Evolutionary conservation across 2,329 filamentous ascomycete genomes (phyloP).

Genomic region (Trichothecium roseum): DNA sequence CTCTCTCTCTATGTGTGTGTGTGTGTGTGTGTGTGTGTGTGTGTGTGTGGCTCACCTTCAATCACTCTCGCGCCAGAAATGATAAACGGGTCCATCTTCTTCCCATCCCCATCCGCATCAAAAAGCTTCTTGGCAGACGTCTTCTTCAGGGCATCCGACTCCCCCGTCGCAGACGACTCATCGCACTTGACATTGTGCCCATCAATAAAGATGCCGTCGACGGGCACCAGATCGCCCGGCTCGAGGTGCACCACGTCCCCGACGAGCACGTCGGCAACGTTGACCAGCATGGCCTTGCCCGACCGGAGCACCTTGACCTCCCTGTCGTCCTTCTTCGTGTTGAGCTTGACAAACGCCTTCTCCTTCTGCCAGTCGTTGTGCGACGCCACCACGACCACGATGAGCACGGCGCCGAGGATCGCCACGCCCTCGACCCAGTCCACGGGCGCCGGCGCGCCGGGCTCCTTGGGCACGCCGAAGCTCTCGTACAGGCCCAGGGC

Average conservation of each 20-base stretch:
- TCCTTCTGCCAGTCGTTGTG: slow-evolving; percentile 61
- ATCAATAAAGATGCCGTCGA: slow-evolving; percentile 59
- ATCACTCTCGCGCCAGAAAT: slow-evolving; percentile 45
- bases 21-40: too few relatives aligned
- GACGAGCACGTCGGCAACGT: slow-evolving; percentile 56
- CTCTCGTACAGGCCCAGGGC: slow-evolving; percentile 59
- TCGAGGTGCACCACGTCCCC: slow-evolving; percentile 61
- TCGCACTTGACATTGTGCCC: slow-evolving; percentile 49
- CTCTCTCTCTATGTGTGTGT: too few relatives aligned
- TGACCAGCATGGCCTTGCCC: slow-evolving; percentile 52
- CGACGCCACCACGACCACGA: slow-evolving; percentile 53
- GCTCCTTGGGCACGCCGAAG: slow-evolving; percentile 35
- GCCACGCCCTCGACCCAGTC: slow-evolving; percentile 62
- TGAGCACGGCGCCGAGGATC: slow-evolving; percentile 54
- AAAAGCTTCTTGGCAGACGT: slow-evolving; percentile 48
- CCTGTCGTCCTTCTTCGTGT: slow-evolving; percentile 51
- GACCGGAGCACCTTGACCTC: slow-evolving; percentile 58
- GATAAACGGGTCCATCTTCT: slow-evolving; percentile 55
- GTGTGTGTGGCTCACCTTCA: slow-evolving; percentile 25
- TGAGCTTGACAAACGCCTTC: slow-evolving; percentile 53
- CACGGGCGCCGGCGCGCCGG: slow-evolving; percentile 30
- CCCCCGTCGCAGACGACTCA: slow-evolving; percentile 63
- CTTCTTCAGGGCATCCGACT: slow-evolving; percentile 64
- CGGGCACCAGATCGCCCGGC: slow-evolving; percentile 60
- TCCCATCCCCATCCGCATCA: slow-evolving; percentile 36